These are phyloP conservation scores for Aristolochia fimbriata DNA, from an alignment of 164 flowering plant genomes.

Conservation along the genomic window DNA sequence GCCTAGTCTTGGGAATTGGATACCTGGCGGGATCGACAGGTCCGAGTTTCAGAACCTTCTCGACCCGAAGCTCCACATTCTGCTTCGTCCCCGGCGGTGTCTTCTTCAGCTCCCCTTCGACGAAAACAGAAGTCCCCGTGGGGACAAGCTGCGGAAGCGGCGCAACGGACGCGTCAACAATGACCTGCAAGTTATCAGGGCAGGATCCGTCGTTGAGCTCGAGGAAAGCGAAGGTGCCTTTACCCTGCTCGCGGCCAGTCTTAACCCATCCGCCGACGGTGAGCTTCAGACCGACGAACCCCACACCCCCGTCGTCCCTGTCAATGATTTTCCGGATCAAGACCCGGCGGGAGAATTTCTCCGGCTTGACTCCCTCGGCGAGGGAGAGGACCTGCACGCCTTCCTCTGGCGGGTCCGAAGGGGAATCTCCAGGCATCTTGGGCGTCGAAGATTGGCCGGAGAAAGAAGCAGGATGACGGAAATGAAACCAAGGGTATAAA, in stretches of 20 bases:
- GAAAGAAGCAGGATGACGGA: too few species aligned
- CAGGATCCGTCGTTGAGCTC: constrained; percentile 90
- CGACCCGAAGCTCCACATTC: constrained; percentile 68
- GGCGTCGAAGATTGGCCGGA: too few species aligned
- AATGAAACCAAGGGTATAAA: too few species aligned
- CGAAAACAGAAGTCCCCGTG: constrained; percentile 69
- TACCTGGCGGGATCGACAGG: constrained; percentile 65
- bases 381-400: not conserved
- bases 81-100: constrained; percentile 81
- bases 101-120: constrained; percentile 56
- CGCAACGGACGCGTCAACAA: constrained; percentile 43
- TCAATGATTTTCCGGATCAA: constrained; percentile 42
- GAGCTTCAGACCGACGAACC: constrained; percentile 47
- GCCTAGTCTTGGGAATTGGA: constrained; percentile 72
- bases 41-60: constrained; percentile 54
- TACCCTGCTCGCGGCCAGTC: constrained; percentile 84
- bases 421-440: too few species aligned
- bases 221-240: constrained; percentile 69
- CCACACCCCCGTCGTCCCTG: constrained; percentile 67
- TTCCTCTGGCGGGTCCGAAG: not conserved
- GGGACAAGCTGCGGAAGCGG: constrained; percentile 43
- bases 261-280: constrained; percentile 87
- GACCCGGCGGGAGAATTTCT: constrained; percentile 49
- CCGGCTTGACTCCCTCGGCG: not conserved
- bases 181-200: constrained; percentile 72